phyloP scores from a whole-genome alignment of 2,329 filamentous ascomycete species.

The Helicocarpus griseus region DNA sequence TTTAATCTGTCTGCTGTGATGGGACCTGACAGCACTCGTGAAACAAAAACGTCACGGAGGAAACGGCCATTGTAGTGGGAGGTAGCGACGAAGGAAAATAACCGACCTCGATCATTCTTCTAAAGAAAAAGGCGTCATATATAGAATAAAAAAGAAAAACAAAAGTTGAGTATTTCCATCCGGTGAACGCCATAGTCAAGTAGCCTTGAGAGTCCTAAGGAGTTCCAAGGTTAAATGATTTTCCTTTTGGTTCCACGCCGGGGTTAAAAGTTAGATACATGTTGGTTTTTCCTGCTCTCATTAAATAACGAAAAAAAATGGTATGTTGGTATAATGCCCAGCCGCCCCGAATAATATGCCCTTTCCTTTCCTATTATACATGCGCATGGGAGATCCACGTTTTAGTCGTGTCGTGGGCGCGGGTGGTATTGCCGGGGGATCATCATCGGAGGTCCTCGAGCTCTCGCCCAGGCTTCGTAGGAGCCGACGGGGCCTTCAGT shows the following conservation, averaged over 20 bases:
- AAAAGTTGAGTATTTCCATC: background rate
- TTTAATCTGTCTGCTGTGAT: too few relatives aligned
- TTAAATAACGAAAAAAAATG: constrained; percentile 1
- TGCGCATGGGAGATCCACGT: background rate
- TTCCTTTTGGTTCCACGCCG: background rate
- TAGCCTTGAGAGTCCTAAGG: background rate
- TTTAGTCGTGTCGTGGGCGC: constrained; percentile 1
- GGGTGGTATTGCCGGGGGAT: constrained; percentile 36
- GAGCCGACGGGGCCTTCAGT: constrained; percentile 74
- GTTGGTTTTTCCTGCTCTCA: constrained; percentile 1
- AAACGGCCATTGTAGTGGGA: too few relatives aligned
- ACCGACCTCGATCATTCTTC: background rate
- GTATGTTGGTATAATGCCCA: constrained; percentile 1
- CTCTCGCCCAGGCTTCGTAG: constrained; percentile 64
- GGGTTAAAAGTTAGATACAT: constrained; percentile 1
- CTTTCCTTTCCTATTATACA: constrained; percentile 3
- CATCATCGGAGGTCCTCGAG: constrained; percentile 65
- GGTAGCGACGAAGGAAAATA: background rate
- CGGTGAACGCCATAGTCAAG: constrained; percentile 1
- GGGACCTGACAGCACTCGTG: too few relatives aligned
- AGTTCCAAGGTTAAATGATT: background rate
- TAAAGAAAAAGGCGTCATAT: background rate
- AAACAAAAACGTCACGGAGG: too few relatives aligned
- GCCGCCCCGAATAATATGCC: background rate
- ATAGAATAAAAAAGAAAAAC: background rate